These are phyloP conservation scores for Zymoseptoria brevis DNA, from an alignment of 2,329 filamentous ascomycete species.

Conservation along the genomic window DNA sequence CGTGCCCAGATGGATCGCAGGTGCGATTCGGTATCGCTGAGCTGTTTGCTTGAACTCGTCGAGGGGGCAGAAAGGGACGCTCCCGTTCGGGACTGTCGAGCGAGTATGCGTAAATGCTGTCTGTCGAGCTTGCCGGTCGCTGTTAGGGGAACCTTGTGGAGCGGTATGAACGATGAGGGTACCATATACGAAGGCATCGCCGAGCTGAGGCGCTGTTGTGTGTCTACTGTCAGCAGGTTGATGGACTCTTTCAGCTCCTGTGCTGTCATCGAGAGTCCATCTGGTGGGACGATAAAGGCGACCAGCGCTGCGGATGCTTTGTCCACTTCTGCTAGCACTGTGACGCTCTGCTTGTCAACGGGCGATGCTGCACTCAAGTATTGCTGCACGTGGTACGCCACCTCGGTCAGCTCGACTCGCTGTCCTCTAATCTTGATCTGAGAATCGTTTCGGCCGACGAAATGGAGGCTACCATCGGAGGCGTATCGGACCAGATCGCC, in stretches of 20 bases:
- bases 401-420: constrained; percentile 17
- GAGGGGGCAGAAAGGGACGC: background rate
- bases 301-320: background rate
- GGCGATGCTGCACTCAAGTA: background rate
- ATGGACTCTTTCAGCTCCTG: background rate
- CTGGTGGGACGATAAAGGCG: background rate
- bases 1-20: background rate
- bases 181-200: constrained; percentile 66
- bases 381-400: constrained; percentile 5
- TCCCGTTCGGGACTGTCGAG: background rate
- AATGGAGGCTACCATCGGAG: constrained; percentile 14
- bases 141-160: constrained; percentile 60
- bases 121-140: constrained; percentile 64
- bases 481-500: constrained; percentile 20
- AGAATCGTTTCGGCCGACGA: constrained; percentile 17
- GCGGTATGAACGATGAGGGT: constrained; percentile 60
- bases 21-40: background rate
- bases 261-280: background rate
- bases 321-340: background rate
- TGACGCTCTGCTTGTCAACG: background rate
- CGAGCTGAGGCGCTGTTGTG: constrained; percentile 14
- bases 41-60: background rate
- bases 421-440: constrained; percentile 19
- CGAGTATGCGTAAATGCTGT: background rate
- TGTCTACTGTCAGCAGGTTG: background rate